Evolutionary conservation across 306 rosid species (phyloP), one percentile per base, ranked within the genome.

Genomic region (Rubus idaeus): DNA sequence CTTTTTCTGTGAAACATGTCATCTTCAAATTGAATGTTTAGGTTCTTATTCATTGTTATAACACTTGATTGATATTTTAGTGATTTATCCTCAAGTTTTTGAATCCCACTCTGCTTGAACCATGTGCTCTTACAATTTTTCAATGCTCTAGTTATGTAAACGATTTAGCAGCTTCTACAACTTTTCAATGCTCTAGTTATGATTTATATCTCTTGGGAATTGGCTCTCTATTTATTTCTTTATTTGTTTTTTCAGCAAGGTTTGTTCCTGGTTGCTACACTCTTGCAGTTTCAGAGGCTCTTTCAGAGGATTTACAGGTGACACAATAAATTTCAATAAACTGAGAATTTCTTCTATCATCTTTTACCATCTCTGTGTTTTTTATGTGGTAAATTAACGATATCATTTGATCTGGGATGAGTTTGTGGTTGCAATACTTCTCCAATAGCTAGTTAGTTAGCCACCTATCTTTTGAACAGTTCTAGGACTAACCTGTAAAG

Each of bases 261-360:
- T 92, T 85, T 76, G 96, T 75, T 76, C 96, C 96, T 63, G 97
- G 98, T 39, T 91, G 91, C 78, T 94, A 94, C 84, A 90, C 98
- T 73, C 98, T 94, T 70, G 96, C 98, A 50, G 97, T 94, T 83
- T 94, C 98, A 8, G 98, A 94, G 91, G 90, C 93, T 77, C 96
- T 94, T 73, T 90, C 97, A 0, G 98, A 94, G 82, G 98, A 94
- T 68, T 78, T 94, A 90, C 95, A 94, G 98, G 98, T 94, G 0
- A 23, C 23, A 11, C 17, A 42, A 42, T 42, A 35, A 41, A 46
- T 70, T 20, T 17, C 40, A 68, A 42, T 66, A 8, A 21, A 45
- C 21, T 65, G 5, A 9, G 53, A 16, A 18, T 26, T 11, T 12
- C 16, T 5, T 42, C 17, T 26, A 23, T 7, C 17, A 9, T 12